Evolutionary conservation across 495 filamentous ascomycete genomes (phyloP).

Genomic region (Penicillium turbatum): DNA sequence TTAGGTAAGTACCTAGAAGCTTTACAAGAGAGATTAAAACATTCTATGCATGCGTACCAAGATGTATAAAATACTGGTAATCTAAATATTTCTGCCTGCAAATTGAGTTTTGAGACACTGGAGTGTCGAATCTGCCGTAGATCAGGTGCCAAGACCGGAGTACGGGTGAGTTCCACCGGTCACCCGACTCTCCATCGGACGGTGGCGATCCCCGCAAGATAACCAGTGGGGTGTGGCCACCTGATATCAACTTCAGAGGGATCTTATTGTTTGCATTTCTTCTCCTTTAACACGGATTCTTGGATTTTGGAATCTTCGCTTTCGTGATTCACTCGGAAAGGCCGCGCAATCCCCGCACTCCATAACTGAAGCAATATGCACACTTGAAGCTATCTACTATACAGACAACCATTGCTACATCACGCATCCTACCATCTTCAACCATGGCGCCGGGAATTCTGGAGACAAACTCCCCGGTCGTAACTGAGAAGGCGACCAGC

Average conservation of each 20-base stretch:
- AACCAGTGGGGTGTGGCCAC: conserved; percentile 14
- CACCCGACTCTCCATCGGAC: conserved; percentile 25
- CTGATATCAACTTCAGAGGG: not conserved
- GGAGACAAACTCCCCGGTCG: conserved; percentile 44
- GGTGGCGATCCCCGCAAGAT: conserved; percentile 45
- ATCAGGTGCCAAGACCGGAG: conserved; percentile 2
- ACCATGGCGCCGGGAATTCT: conserved; percentile 60
- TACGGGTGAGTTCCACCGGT: not conserved
- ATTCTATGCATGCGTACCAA: too few species aligned
- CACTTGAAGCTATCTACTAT: not conserved
- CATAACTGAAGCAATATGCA: conserved; percentile 11
- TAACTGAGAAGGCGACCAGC: conserved; percentile 36
- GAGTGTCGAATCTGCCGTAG: too few species aligned
- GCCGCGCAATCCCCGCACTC: too few species aligned
- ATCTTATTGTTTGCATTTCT: conserved; percentile 12
- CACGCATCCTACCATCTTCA: conserved; percentile 3
- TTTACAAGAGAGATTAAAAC: too few species aligned
- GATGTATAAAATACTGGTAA: too few species aligned
- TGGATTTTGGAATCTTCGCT: not conserved
- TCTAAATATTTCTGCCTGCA: too few species aligned
- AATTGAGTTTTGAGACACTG: too few species aligned
- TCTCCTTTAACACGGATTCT: conserved; percentile 15
- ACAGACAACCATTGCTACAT: not conserved
- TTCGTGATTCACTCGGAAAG: too few species aligned
- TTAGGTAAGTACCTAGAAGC: too few species aligned